Evolutionary conservation across 495 filamentous ascomycete species (phyloP), one percentile per base, ranked within the genome.

Genomic region (Talaromyces borbonicus): DNA sequence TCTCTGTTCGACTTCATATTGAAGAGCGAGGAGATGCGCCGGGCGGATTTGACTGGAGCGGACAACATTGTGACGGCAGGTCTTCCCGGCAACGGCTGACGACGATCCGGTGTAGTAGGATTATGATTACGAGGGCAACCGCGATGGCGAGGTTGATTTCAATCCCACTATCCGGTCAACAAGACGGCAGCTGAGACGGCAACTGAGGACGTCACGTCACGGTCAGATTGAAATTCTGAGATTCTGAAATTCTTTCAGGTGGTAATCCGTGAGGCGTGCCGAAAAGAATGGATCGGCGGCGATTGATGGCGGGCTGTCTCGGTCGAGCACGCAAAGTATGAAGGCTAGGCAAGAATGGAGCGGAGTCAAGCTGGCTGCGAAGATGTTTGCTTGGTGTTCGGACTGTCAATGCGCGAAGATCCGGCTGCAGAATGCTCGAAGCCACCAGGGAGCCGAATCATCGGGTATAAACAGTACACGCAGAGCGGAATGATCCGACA

Each of bases 11-110:
- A 61, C 7, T 66, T 57, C 52, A 71, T 42, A 23, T 67, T 68
- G 46, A 72, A 69, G 24, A 72, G 62, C 30, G 68, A 72, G 8
- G 67, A 71, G 42, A 72, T 70, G 50, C 68, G 68, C 61, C 69
- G 68, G 49, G 68, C 67, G 51, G 67, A 67, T 53, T 69, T 72
- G 50, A 65, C 64, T 40, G 67, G 68, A 63, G 64, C 67, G 22
- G 67, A 71, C 54, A 71, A 56, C 67, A 72, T 72, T 43, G 49
- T 66, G 33, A 25, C 31, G 35, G 38, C 16, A 20, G 35, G n/a
- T n/a, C n/a, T n/a, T n/a, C n/a, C n/a, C n/a, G n/a, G n/a, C n/a
- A n/a, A n/a, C 8, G 16, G 8, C 18, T 38, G 35, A n/a, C 35
- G 18, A 23, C 35, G 35, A 29, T 38, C 22, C 35, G 18, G 18